Conservation (phyloP, 805 yeast genomes). For the Zygosaccharomyces siamensis region DNA sequence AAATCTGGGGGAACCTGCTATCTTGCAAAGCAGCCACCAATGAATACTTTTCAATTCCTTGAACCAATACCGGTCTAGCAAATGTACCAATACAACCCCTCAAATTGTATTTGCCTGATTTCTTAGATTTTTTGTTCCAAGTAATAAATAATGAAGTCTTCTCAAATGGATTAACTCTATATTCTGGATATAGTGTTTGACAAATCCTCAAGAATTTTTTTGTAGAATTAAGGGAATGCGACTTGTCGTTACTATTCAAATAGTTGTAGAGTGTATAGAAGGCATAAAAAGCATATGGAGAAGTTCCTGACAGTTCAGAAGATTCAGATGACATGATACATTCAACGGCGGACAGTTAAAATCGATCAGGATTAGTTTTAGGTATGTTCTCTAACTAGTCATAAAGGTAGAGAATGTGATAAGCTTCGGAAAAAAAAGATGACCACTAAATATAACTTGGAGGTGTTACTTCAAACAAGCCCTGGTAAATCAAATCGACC, state of each 20-base stretch:
- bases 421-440: background rate
- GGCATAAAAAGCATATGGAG: conserved; percentile 35
- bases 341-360: background rate
- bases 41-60: conserved; percentile 61
- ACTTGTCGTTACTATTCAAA: conserved; percentile 6
- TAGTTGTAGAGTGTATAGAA: conserved; percentile 28
- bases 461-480: background rate
- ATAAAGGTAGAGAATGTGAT: background rate
- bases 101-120: conserved; percentile 32
- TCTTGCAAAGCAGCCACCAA: conserved; percentile 73
- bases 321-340: background rate
- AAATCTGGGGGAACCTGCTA: conserved; percentile 66
- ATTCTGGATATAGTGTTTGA: conserved; percentile 16
- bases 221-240: conserved; percentile 1
- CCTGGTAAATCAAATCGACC: background rate
- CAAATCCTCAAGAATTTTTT: conserved; percentile 17
- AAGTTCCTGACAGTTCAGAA: conserved; percentile 9
- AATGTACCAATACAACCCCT: conserved; percentile 97
- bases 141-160: conserved; percentile 76
- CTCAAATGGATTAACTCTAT: conserved; percentile 11
- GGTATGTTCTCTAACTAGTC: too few species aligned
- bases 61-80: conserved; percentile 44
- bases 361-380: background rate
- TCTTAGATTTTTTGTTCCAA: conserved; percentile 52
- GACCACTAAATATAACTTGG: background rate